These are phyloP conservation scores for Epicoccum sorghinum DNA, from an alignment of 2,329 filamentous ascomycete species.

Conservation along the genomic window DNA sequence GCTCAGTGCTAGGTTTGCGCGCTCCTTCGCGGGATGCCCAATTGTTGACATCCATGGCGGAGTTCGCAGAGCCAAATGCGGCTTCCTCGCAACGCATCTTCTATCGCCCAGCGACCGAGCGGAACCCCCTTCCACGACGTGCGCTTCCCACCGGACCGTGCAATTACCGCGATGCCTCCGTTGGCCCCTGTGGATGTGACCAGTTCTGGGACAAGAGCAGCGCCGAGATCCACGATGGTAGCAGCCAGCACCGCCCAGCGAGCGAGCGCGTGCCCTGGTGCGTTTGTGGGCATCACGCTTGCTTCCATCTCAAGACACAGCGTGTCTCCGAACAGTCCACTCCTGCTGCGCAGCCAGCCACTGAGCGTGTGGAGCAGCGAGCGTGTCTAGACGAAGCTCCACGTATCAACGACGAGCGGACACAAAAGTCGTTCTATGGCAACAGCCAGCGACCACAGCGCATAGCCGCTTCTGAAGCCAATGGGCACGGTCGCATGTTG, in stretches of 20 bases:
- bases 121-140: constrained; percentile 30
- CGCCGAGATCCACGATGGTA: constrained; percentile 40
- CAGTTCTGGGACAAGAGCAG: constrained; percentile 56
- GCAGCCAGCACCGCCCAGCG: constrained; percentile 29
- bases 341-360: constrained; percentile 18
- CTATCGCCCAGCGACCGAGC: constrained; percentile 22
- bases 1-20: constrained; percentile 33
- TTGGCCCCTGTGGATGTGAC: constrained; percentile 59
- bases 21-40: constrained; percentile 42
- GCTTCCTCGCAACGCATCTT: constrained; percentile 23
- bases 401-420: constrained; percentile 13
- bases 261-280: constrained; percentile 52
- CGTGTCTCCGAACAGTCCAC: constrained; percentile 24
- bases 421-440: constrained; percentile 17
- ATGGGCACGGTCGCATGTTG: constrained; percentile 27
- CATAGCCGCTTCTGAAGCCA: constrained; percentile 25
- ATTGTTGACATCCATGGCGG: constrained; percentile 44
- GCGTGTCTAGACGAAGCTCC: constrained; percentile 18
- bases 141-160: constrained; percentile 59
- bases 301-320: constrained; percentile 54
- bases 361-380: constrained; percentile 16
- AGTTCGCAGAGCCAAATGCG: constrained; percentile 34
- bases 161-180: constrained; percentile 57
- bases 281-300: constrained; percentile 64
- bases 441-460: constrained; percentile 22